A percentile compares a stretch with the other conserved stretches of the same genome.
These are phyloP conservation scores for Ophiognomonia clavigignenti-juglandacearum DNA, from an alignment of 2,329 filamentous ascomycete genomes.

Conservation along the genomic window DNA sequence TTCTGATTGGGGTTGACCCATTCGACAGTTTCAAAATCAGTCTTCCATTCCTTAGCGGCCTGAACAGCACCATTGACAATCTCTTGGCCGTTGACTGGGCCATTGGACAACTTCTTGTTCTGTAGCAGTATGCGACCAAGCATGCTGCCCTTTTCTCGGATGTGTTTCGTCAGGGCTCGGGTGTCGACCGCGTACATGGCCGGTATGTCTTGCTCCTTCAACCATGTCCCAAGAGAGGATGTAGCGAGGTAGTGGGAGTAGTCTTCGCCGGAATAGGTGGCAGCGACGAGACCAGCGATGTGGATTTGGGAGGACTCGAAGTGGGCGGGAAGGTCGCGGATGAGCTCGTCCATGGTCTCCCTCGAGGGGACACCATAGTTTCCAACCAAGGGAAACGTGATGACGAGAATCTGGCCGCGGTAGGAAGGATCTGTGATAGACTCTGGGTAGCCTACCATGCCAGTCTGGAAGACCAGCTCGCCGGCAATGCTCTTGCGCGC, in stretches of 20 bases:
- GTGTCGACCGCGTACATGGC: conserved; percentile 96
- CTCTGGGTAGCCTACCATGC: conserved; percentile 98
- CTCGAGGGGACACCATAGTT: conserved; percentile 96
- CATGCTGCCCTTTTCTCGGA: conserved; percentile 93
- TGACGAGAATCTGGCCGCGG: conserved; percentile 88
- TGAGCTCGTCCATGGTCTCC: conserved; percentile 76
- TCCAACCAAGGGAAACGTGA: conserved; percentile 91
- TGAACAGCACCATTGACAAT: conserved; percentile 35
- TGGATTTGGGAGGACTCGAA: conserved; percentile 94
- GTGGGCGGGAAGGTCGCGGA: conserved; percentile 81
- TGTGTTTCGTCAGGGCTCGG: conserved; percentile 86
- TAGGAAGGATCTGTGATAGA: conserved; percentile 85
- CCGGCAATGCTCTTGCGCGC: conserved; percentile 90
- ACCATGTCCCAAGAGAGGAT: conserved; percentile 88
- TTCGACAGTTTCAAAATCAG: conserved; percentile 72
- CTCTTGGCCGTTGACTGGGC: conserved; percentile 28
- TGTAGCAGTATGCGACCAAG: conserved; percentile 82
- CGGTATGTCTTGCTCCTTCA: conserved; percentile 91
- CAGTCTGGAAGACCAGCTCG: conserved; percentile 98
- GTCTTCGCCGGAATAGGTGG: conserved; percentile 89
- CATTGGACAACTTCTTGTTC: conserved; percentile 46
- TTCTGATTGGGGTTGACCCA: conserved; percentile 90
- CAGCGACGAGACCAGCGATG: conserved; percentile 84
- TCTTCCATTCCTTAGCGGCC: conserved; percentile 36
- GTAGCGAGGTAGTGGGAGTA: conserved; percentile 91